Conservation (phyloP, 163 green algal genomes). For the Scenedesmus sp. region DNA sequence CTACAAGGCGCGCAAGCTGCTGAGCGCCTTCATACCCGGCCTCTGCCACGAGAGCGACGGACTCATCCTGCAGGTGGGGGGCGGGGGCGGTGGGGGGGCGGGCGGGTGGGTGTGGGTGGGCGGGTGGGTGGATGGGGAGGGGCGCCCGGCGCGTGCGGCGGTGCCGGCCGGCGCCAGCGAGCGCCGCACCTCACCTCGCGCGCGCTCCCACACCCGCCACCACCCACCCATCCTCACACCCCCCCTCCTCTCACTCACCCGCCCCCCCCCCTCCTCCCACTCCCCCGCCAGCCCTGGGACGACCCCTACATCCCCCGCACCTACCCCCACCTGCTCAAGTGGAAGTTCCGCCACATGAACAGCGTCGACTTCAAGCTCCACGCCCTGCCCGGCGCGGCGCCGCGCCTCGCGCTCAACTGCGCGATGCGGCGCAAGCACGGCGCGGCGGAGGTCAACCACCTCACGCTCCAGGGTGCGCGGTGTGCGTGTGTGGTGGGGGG, state of each 20-base stretch:
- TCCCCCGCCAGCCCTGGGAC: conserved; percentile 62
- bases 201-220: no score
- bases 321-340: conserved; percentile 94
- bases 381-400: conserved; percentile 4
- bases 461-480: conserved; percentile 11
- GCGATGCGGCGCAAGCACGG: conserved; percentile 18
- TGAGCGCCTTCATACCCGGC: conserved; percentile 82
- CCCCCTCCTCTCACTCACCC: background rate
- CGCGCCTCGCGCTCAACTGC: conserved; percentile 31
- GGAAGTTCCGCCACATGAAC: conserved; percentile 97
- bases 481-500: background rate
- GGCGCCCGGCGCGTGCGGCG: no score
- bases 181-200: no score
- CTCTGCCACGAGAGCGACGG: conserved; percentile 94
- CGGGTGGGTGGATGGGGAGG: no score
- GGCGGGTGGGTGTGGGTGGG: no score
- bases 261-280: background rate
- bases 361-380: conserved; percentile 93
- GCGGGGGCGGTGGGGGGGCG: background rate
- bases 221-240: background rate
- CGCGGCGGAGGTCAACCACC: conserved; percentile 28
- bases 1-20: conserved; percentile 63
- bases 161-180: no score
- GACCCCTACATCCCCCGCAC: conserved; percentile 86
- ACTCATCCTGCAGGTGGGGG: conserved; percentile 91